Percentiles rank a stretch among this genome's conserved stretches.
Evolutionary conservation across 2,329 filamentous ascomycete genomes (phyloP).

Genomic region (Reticulascus tulasneorum): DNA sequence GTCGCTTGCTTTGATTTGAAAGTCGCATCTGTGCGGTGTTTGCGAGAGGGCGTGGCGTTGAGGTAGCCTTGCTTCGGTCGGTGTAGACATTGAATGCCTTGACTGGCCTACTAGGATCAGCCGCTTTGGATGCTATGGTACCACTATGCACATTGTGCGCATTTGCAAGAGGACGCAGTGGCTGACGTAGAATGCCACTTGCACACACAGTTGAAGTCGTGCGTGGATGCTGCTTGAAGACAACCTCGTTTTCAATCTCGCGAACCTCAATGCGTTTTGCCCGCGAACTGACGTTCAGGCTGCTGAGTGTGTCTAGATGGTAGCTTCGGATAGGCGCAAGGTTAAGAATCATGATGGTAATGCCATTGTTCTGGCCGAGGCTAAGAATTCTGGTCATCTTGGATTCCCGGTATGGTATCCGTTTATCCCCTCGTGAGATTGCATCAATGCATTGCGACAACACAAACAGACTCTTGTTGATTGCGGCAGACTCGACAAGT

Average conservation of each 20-base stretch:
- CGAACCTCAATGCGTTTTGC: constrained; percentile 95
- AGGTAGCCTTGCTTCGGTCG: constrained; percentile 57
- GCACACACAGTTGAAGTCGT: constrained; percentile 35
- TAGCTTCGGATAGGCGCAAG: constrained; percentile 88
- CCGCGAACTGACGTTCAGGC: constrained; percentile 88
- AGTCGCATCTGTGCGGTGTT: constrained; percentile 30
- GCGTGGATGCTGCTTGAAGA: constrained; percentile 72
- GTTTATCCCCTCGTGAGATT: constrained; percentile 68
- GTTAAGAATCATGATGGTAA: constrained; percentile 96
- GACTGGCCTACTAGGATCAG: constrained; percentile 61
- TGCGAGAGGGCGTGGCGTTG: constrained; percentile 27
- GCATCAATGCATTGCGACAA: constrained; percentile 93
- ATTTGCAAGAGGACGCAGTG: constrained; percentile 71
- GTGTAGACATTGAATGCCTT: constrained; percentile 88
- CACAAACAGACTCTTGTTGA: constrained; percentile 96
- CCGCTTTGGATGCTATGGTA: constrained; percentile 44
- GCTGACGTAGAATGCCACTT: constrained; percentile 60
- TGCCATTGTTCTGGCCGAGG: constrained; percentile 88
- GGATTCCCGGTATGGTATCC: constrained; percentile 89
- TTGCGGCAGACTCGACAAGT: constrained; percentile 90
- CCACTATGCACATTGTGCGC: constrained; percentile 69
- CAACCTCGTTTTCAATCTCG: constrained; percentile 92
- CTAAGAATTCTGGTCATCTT: constrained; percentile 97
- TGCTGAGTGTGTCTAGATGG: constrained; percentile 89
- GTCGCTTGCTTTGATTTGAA: too few relatives aligned